Evolutionary conservation across 2,329 filamentous ascomycete species (phyloP), one percentile per base, ranked within the genome.

Genomic region (Alternaria hordeiaustralica): DNA sequence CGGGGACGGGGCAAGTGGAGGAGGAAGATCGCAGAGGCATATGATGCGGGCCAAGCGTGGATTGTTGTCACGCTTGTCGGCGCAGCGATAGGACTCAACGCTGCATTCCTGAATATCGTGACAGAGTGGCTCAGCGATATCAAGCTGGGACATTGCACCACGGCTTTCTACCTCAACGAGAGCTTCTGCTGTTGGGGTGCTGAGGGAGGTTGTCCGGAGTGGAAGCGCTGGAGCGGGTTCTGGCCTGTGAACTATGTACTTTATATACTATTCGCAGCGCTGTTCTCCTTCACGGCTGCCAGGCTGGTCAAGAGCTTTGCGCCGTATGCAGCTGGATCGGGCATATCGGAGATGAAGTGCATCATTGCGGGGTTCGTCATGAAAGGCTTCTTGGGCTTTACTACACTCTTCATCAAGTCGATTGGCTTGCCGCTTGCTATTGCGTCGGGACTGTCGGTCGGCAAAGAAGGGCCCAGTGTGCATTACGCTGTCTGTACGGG

Each of bases 331-430:
- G 96, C 96, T 33, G 96, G 96, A 15, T 97, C 93, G 12, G 96
- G 96, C 44, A 99, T 99, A 62, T 97, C 94, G 12, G 96, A 99
- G 83, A 99, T 99, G 86, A 99, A 99, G 81, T 97, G 94, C 81
- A 98, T 99, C 77, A 97, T 99, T 76, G 96, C 95, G 5, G 96
- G 96, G 4, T 99, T 99, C 78, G 93, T 98, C 54, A 99, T 99
- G 96, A 97, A 98, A 81, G 96, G 94, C 0, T 99, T 99, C 75
- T 86, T 99, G 15, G 94, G 95, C 20, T 90, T 91, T 72, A 94
- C 93, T 88, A 98, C 96, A 6, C 84, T 99, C 30, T 80, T 96
- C 64, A 98, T 99, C 82, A 99, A 99, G 82, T 97, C 94, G 0
- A 88, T 98, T 59, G 92, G 92, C 23, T 84, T 99, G 51, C 96